Base-by-base conservation (phyloP, 176 grass and related monocot species). In the Avena eriantha region DNA sequence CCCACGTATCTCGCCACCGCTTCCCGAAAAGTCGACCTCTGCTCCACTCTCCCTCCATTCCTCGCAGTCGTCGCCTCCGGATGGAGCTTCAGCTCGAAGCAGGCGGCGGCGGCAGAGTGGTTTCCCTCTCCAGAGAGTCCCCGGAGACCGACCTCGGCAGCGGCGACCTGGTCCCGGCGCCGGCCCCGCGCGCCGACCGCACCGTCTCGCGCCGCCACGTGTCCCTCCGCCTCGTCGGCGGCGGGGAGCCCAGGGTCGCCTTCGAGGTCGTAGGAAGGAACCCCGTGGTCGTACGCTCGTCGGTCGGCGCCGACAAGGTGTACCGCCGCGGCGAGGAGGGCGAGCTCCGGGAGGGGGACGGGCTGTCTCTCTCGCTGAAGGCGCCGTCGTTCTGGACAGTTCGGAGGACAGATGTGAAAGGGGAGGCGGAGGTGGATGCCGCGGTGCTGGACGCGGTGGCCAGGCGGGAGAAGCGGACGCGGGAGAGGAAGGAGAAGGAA, bases 221-320 rank as follows among this genome's bases (percentile, higher is more conserved):
- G 33, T 88, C 86, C 10, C 89, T 98, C 60, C 82, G 77, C 66
- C 67, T 92, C 11, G 35, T 50, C 16, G 46, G 46, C 16, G 82
- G 22, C 18, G 75, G 16, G 18, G 36, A 83, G 50, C 58, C 78
- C 61, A 78, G 39, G 43, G 29, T 92, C 68, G 64, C 77, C 5
- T 94, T 96, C 76, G 90, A 94, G 64, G 88, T 98, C 7, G 82
- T 96, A 0, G 96, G 92, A 7, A 92, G 76, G 86, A 98, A 98
- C 83, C 90, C 96, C 18, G 76, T 96, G 63, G 80, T 91, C n/a
- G 41, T 95, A n/a, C 83, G 79, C 77, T 22, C 84, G 14, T 12
- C 58, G 1, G 19, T 15, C 16, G 80, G 78, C 3, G 47, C 60
- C 3, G 26, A 33, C 19, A 80, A 36, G 75, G 26, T 91, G 78